phyloP scores from a whole-genome alignment of 495 filamentous ascomycete genomes.

The Mytilinidion resinicola region DNA sequence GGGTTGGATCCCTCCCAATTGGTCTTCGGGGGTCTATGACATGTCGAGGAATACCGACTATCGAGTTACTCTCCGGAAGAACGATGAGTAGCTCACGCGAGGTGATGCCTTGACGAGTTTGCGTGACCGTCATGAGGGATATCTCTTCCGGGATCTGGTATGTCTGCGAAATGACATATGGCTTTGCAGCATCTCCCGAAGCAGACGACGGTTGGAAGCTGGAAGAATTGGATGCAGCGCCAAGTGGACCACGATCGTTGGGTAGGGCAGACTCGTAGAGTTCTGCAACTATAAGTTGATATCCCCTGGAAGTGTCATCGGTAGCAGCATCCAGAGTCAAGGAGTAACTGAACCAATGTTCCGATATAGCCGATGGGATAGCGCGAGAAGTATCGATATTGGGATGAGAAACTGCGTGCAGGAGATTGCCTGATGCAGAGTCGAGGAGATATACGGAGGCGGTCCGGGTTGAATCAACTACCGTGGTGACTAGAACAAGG shows the following conservation, averaged over 20 bases:
- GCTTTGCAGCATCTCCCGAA: conserved; percentile 44
- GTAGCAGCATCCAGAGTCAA: conserved; percentile 47
- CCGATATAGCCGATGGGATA: conserved; percentile 70
- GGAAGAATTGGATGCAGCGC: conserved; percentile 63
- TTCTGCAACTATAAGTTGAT: conserved; percentile 81
- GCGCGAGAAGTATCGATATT: conserved; percentile 69
- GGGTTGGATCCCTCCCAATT: conserved; percentile 72
- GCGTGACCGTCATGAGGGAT: conserved; percentile 71
- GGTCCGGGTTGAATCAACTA: conserved; percentile 47
- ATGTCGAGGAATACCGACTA: conserved; percentile 71
- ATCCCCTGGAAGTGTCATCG: conserved; percentile 62
- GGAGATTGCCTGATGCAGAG: conserved; percentile 71
- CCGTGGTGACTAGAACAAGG: conserved; percentile 67
- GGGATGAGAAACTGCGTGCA: conserved; percentile 62
- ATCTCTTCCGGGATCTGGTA: conserved; percentile 74
- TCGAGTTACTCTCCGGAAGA: conserved; percentile 60
- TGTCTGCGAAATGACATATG: conserved; percentile 69
- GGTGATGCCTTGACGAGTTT: conserved; percentile 90
- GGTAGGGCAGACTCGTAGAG: conserved; percentile 77
- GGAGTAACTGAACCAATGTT: conserved; percentile 96
- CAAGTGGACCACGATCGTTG: conserved; percentile 81
- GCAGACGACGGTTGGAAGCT: conserved; percentile 51
- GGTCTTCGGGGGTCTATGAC: conserved; percentile 84
- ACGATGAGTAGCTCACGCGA: conserved; percentile 73
- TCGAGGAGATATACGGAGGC: conserved; percentile 79